phyloP scores from a whole-genome alignment of 2,329 filamentous ascomycete species.

The Beauveria caledonica region DNA sequence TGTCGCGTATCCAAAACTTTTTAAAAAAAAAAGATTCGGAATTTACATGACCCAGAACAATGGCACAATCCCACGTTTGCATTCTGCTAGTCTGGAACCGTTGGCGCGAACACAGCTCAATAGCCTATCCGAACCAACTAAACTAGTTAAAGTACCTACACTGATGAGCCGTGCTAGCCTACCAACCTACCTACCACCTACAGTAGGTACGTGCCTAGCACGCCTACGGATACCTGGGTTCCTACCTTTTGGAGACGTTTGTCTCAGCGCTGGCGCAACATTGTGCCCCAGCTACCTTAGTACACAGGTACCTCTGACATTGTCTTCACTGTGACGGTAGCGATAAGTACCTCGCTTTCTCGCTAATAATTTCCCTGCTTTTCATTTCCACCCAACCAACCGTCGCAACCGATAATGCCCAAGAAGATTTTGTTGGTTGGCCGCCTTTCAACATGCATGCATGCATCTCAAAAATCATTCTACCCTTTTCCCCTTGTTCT shows the following conservation, averaged over 20 bases:
- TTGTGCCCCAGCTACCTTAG: background rate
- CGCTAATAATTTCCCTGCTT: background rate
- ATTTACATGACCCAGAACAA: background rate
- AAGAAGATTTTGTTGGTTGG: background rate
- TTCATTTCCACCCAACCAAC: background rate
- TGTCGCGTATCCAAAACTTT: background rate
- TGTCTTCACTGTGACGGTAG: background rate
- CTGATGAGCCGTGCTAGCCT: too few relatives aligned
- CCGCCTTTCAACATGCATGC: background rate
- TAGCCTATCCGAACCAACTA: too few relatives aligned
- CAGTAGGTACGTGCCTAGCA: too few relatives aligned
- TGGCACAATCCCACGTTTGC: background rate
- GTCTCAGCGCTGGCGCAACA: background rate
- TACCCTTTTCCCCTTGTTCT: too few relatives aligned
- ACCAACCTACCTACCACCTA: too few relatives aligned
- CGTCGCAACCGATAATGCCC: background rate
- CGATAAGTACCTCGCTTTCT: background rate
- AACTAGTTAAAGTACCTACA: too few relatives aligned
- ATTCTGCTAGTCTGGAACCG: background rate
- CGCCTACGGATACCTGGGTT: too few relatives aligned
- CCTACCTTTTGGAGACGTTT: too few relatives aligned
- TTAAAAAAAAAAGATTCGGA: background rate
- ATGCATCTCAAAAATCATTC: too few relatives aligned
- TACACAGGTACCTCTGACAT: too few relatives aligned
- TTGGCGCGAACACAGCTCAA: background rate